These are phyloP conservation scores for Choricystis sp. DNA, from an alignment of 139 green algal genomes.

Conservation along the genomic window DNA sequence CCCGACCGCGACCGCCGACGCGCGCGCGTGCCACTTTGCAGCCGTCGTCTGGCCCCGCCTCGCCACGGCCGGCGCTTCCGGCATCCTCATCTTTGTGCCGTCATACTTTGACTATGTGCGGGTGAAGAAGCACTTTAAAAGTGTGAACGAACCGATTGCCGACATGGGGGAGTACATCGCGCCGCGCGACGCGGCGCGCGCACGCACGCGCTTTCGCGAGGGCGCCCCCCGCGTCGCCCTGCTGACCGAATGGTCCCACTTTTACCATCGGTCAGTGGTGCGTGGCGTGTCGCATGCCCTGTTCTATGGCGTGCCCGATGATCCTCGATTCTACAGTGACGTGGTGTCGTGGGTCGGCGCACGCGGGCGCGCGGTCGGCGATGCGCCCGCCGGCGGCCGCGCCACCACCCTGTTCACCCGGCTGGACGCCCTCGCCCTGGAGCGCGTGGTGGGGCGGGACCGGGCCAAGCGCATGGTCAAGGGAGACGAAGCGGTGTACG, in stretches of 20 bases:
- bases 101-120: constrained; percentile 95
- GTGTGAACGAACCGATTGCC: constrained; percentile 15
- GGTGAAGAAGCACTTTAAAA: constrained; percentile 41
- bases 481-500: constrained; percentile 23
- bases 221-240: constrained; percentile 56
- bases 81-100: constrained; percentile 63
- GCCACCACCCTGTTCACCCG: constrained; percentile 39
- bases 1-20: constrained; percentile 31
- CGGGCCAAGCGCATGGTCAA: constrained; percentile 49
- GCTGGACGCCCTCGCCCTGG: constrained; percentile 49
- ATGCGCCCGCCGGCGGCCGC: constrained; percentile 1
- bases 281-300: constrained; percentile 60
- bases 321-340: constrained; percentile 66
- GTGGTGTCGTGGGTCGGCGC: constrained; percentile 48
- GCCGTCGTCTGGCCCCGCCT: constrained; percentile 55
- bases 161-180: constrained; percentile 67
- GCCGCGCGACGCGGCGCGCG: constrained; percentile 39
- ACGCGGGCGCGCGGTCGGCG: constrained; percentile 2
- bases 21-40: constrained; percentile 74
- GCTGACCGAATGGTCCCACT: constrained; percentile 89
- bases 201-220: constrained; percentile 58
- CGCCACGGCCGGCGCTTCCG: constrained; percentile 18
- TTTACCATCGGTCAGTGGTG: constrained; percentile 71
- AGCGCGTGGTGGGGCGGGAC: constrained; percentile 48
- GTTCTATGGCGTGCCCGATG: constrained; percentile 73